Evolutionary conservation across 192 early-diverging fungal species (phyloP).

Genomic region (Gryganskiella cystojenkinii): DNA sequence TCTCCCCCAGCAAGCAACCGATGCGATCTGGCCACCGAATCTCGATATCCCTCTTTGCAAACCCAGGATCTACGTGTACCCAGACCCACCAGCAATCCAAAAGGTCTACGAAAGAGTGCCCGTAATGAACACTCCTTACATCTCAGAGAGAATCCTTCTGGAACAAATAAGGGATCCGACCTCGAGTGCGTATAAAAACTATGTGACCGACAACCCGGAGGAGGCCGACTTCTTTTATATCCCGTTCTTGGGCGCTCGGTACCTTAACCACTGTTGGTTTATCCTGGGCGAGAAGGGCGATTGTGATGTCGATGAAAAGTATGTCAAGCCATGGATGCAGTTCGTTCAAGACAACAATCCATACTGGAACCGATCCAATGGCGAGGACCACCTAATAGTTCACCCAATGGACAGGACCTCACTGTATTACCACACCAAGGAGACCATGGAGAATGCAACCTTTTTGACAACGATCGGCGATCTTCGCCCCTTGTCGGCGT

Average conservation of each 20-base stretch:
- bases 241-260: constrained; percentile 60
- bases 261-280: constrained; percentile 58
- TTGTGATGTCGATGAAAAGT: constrained; percentile 52
- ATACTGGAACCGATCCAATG: constrained; percentile 54
- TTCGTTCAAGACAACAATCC: constrained; percentile 42
- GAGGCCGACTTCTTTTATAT: constrained; percentile 58
- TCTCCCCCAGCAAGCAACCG: neutral
- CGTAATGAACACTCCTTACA: constrained; percentile 40
- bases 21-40: constrained; percentile 41
- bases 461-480: constrained; percentile 59
- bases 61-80: constrained; percentile 58
- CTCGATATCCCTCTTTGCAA: constrained; percentile 48
- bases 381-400: constrained; percentile 54
- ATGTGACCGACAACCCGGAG: constrained; percentile 56
- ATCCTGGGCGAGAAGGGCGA: constrained; percentile 46
- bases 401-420: constrained; percentile 58
- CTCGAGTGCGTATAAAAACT: constrained; percentile 44
- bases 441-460: constrained; percentile 34
- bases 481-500: constrained; percentile 30
- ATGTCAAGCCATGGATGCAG: constrained; percentile 58
- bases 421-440: constrained; percentile 42
- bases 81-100: constrained; percentile 46
- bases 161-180: constrained; percentile 43
- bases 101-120: constrained; percentile 30
- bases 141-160: constrained; percentile 53